phyloP scores from a whole-genome alignment of 2,329 filamentous ascomycete species.

The Fusarium avenaceum region DNA sequence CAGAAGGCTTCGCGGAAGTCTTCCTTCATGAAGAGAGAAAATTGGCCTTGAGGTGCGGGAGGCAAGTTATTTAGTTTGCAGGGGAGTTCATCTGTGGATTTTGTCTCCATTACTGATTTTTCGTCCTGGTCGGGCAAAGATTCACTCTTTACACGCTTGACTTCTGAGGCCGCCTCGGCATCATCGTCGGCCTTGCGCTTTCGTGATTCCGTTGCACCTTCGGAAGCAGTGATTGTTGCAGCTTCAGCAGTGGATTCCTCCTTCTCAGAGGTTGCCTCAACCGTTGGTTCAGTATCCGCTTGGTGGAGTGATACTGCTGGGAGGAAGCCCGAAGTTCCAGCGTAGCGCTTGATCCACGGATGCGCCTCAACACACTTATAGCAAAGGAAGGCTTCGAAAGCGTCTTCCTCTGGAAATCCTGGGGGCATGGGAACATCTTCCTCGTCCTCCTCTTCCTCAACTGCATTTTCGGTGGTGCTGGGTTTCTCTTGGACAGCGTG shows the following conservation, averaged over 20 bases:
- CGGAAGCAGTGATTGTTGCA: background rate
- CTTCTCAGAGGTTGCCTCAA: background rate
- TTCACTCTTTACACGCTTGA: conserved; percentile 68
- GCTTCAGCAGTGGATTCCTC: conserved; percentile 17
- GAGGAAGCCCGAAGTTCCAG: conserved; percentile 83
- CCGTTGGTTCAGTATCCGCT: conserved; percentile 1
- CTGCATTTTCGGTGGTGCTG: conserved; percentile 38
- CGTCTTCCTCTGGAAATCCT: conserved; percentile 89
- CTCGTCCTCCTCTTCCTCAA: conserved; percentile 60
- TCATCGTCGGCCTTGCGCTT: conserved; percentile 77
- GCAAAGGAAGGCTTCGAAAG: conserved; percentile 91
- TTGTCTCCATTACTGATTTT: conserved; percentile 23
- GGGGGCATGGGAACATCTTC: conserved; percentile 79
- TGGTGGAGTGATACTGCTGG: conserved; percentile 71
- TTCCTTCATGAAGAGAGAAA: conserved; percentile 86
- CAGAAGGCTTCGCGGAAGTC: conserved; percentile 87
- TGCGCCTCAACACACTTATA: conserved; percentile 91
- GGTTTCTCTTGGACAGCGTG: conserved; percentile 41
- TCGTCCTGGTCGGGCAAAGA: background rate
- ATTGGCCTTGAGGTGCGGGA: conserved; percentile 65
- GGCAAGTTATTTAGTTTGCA: conserved; percentile 76
- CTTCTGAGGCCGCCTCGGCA: conserved; percentile 52
- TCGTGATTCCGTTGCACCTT: conserved; percentile 56
- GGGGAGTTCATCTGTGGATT: conserved; percentile 34
- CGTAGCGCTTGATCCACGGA: conserved; percentile 93